These are phyloP conservation scores for Russula sp. DNA, from an alignment of 768 basidiomycete species.

Conservation along the genomic window DNA sequence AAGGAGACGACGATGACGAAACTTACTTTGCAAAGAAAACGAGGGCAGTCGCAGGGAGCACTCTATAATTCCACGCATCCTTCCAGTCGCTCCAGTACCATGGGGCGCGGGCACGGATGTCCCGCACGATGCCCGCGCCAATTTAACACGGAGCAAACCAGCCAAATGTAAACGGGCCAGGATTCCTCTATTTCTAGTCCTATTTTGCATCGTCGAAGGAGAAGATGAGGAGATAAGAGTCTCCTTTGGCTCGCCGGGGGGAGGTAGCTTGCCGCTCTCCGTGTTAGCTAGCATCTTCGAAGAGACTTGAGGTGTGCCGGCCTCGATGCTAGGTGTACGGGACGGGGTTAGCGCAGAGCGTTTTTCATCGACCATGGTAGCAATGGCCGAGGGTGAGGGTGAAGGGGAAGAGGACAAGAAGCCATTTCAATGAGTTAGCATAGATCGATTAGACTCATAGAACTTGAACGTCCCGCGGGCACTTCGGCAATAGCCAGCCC, in stretches of 20 bases:
- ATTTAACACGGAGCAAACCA: slow-evolving; percentile 5
- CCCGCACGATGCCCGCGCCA: slow-evolving; percentile 37
- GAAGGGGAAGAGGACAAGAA: too few species aligned
- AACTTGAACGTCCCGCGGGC: too few species aligned
- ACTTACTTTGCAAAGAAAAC: slow-evolving; percentile 83
- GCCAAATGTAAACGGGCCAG: neutral
- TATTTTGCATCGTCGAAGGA: neutral
- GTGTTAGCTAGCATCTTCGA: neutral
- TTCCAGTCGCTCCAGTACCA: slow-evolving; percentile 88
- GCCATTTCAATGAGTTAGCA: neutral
- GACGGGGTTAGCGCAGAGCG: neutral
- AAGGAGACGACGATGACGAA: neutral
- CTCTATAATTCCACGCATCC: slow-evolving; percentile 90
- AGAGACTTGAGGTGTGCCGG: neutral
- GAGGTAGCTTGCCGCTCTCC: neutral
- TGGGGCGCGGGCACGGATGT: slow-evolving; percentile 67
- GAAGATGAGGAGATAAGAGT: neutral
- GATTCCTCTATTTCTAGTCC: neutral
- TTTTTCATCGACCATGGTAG: slow-evolving; percentile 4
- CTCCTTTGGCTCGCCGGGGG: neutral
- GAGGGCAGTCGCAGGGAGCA: slow-evolving; percentile 79
- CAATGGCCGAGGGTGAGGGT: neutral
- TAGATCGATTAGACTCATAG: too few species aligned
- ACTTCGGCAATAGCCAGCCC: too few species aligned
- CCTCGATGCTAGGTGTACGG: neutral